Base-by-base conservation (phyloP, 257 asterid species). In the Nicotiana undulata region DNA sequence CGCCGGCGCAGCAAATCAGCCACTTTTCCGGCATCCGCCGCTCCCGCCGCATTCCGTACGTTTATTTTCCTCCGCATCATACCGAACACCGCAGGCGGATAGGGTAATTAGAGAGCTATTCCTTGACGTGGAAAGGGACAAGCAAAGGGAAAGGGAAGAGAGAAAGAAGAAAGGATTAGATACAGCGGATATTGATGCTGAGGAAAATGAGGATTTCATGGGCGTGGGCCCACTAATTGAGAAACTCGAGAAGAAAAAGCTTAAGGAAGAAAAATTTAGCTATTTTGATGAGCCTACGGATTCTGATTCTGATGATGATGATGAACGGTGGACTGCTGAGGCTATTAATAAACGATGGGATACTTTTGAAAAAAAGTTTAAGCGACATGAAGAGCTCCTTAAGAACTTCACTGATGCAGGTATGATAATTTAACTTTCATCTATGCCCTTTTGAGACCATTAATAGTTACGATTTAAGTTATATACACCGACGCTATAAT, bases 221-320 rank as follows among this genome's bases (percentile, higher is more conserved):
- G 91, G 92, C 12, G 87, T 88, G 10, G 87, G 81, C 9, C 86
- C 90, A 13, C 63, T 87, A 70, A 84, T 92, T 26, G 94, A 88
- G 81, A 90, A 84, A 59, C 85, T 83, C 26, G 90, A 87, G 84
- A 92, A 72, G 86, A 85, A 81, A 89, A 87, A 86, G 75, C 65
- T 76, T 6, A 89, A 88, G 68, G 89, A 85, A 29, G 87, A 81
- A 20, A 89, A 81, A 3, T 65, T 82, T 16, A 29, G 74, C 11
- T 49, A 68, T 53, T 85, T 83, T 37, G 97, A 91, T 87, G 97
- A 91, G 88, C 74, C 77, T 12, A 91, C 90, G 16, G 98, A 95
- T 75, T 93, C 98, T 2, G 98, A 93, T 37, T 83, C 93, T 0
- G 99, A 95, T 13, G 93, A 87, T 20, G 89, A 86, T 6, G 98